Evolutionary conservation across 1,284 basidiomycete genomes (phyloP).

Genomic region (Coriolopsis trogii): DNA sequence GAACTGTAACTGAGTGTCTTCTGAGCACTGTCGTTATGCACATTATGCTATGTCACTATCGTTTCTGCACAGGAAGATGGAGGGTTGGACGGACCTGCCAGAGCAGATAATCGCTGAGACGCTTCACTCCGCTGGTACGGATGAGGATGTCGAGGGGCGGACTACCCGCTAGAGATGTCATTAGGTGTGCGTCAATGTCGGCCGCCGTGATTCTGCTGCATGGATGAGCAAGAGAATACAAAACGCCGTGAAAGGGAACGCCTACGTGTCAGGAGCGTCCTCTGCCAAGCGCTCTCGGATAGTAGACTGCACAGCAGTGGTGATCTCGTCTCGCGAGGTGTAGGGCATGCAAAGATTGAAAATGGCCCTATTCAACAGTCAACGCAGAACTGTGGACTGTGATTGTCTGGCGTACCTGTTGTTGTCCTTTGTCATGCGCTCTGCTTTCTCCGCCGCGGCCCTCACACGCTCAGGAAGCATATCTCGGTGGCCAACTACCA

Average conservation of each 20-base stretch:
- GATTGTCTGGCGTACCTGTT: constrained; percentile 49
- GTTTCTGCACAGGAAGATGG: not conserved
- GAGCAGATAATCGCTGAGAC: constrained; percentile 90
- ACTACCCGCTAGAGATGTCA: constrained; percentile 67
- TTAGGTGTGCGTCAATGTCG: constrained; percentile 66
- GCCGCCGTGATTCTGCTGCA: constrained; percentile 61
- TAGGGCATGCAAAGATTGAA: constrained; percentile 97
- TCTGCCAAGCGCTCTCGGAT: constrained; percentile 44
- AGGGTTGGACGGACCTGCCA: constrained; percentile 77
- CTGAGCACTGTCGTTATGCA: constrained; percentile 80
- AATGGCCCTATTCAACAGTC: constrained; percentile 62
- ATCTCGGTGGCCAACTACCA: constrained; percentile 78
- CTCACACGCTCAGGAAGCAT: constrained; percentile 83
- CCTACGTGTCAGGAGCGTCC: constrained; percentile 15
- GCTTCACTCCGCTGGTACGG: constrained; percentile 89
- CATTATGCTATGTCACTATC: not conserved
- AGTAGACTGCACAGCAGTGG: constrained; percentile 68
- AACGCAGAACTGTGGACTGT: not conserved
- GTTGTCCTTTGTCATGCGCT: constrained; percentile 80
- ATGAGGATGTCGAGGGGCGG: constrained; percentile 91
- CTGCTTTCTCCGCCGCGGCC: constrained; percentile 73
- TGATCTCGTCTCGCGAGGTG: constrained; percentile 90
- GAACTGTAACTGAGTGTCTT: constrained; percentile 91
- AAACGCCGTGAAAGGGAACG: not conserved
- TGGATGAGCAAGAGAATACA: not conserved